A percentile compares a stretch with the other conserved stretches of the same genome.
Evolutionary conservation across 164 flowering plant genomes (phyloP).

Genomic region (Vitis vinifera): ASM3070453v1 NC_081821.1:8102501-8103000

Average conservation of each 20-base stretch:
- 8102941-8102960: neutral
- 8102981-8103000: slow-evolving; percentile 86
- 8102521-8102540: slow-evolving; percentile 92
- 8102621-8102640: slow-evolving; percentile 2
- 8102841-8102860: too few species aligned
- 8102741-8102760: too few species aligned
- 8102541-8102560: slow-evolving; percentile 86
- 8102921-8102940: neutral
- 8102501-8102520: slow-evolving; percentile 58
- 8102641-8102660: neutral
- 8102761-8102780: too few species aligned
- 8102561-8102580: slow-evolving; percentile 78
- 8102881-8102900: slow-evolving; percentile 2
- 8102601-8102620: slow-evolving; percentile 91
- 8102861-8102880: neutral
- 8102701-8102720: too few species aligned
- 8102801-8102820: too few species aligned
- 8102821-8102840: too few species aligned
- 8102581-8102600: slow-evolving; percentile 69
- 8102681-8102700: too few species aligned
- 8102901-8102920: neutral
- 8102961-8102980: neutral
- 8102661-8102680: too few species aligned
- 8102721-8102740: too few species aligned
- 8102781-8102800: too few species aligned